phyloP scores from a whole-genome alignment of 2,329 filamentous ascomycete species.

The Diaporthe sp. region DNA sequence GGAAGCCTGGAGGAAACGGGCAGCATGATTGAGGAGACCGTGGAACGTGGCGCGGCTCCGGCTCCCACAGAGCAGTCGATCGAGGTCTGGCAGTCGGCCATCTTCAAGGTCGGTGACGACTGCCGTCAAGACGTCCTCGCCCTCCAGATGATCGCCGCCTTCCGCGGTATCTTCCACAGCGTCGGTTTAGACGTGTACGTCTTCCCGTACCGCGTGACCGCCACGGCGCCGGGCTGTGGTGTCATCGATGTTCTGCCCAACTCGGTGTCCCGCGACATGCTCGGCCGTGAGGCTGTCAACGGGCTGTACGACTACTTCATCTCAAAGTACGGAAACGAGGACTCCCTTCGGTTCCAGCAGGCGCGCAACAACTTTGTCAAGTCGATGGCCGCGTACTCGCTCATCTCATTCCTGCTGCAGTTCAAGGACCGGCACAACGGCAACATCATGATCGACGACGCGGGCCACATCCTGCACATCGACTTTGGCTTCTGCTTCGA shows the following conservation, averaged over 20 bases:
- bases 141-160: constrained; percentile 97
- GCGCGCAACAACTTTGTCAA: constrained; percentile 98
- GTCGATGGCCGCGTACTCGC: constrained; percentile 97
- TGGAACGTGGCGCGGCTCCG: constrained; percentile 51
- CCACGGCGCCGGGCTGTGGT: constrained; percentile 95
- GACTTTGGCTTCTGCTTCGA: constrained; percentile 99
- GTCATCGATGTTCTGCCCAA: constrained; percentile 98
- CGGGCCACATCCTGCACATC: constrained; percentile 97
- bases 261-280: constrained; percentile 98
- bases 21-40: constrained; percentile 64
- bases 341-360: constrained; percentile 94
- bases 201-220: constrained; percentile 96
- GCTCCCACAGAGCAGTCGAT: constrained; percentile 69
- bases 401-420: constrained; percentile 96
- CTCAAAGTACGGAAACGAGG: constrained; percentile 96
- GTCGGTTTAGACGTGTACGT: constrained; percentile 97
- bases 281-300: constrained; percentile 97
- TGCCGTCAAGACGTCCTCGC: constrained; percentile 97
- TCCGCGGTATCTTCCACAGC: constrained; percentile 95
- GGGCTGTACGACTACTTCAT: constrained; percentile 98
- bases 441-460: constrained; percentile 99
- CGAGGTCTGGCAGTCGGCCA: constrained; percentile 99
- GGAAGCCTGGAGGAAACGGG: constrained; percentile 66
- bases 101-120: constrained; percentile 99
- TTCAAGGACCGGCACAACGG: constrained; percentile 99